Evolutionary conservation across 1,284 basidiomycete genomes (phyloP).

Genomic region (Phellinidium pouzarii): DNA sequence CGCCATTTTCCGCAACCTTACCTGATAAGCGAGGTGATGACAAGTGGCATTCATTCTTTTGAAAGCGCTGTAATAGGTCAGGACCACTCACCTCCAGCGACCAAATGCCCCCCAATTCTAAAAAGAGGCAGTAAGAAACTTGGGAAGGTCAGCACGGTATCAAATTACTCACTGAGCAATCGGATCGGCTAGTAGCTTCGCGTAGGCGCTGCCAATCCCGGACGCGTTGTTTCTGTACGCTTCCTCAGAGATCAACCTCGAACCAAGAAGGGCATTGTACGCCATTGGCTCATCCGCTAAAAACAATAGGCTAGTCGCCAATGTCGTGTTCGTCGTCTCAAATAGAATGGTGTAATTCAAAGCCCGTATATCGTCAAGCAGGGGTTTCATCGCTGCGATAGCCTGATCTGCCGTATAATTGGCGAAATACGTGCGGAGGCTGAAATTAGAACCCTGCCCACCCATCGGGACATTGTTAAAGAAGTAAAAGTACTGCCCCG

Average conservation of each 20-base stretch:
- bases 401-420: conserved; percentile 20
- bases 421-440: conserved; percentile 20
- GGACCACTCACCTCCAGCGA: conserved; percentile 15
- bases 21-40: conserved; percentile 20
- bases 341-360: conserved; percentile 3
- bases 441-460: neutral
- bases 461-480: neutral
- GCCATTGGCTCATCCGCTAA: conserved; percentile 21
- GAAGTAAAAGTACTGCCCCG: conserved; percentile 30
- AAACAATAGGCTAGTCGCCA: conserved; percentile 23
- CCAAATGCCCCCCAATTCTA: conserved; percentile 13
- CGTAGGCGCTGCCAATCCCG: conserved; percentile 15
- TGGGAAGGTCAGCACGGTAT: neutral
- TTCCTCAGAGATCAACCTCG: conserved; percentile 22
- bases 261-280: conserved; percentile 21
- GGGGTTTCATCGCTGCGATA: conserved; percentile 24
- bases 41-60: no score
- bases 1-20: conserved; percentile 28
- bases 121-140: neutral
- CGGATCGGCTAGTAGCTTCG: conserved; percentile 10
- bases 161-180: conserved; percentile 1
- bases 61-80: neutral
- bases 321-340: neutral
- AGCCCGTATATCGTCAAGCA: conserved; percentile 23
- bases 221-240: conserved; percentile 18